Percentiles rank a stretch among this genome's conserved stretches.
Evolutionary conservation across 148 eudicot species (phyloP).

Genomic region (Chenopodium quinoa): DNA sequence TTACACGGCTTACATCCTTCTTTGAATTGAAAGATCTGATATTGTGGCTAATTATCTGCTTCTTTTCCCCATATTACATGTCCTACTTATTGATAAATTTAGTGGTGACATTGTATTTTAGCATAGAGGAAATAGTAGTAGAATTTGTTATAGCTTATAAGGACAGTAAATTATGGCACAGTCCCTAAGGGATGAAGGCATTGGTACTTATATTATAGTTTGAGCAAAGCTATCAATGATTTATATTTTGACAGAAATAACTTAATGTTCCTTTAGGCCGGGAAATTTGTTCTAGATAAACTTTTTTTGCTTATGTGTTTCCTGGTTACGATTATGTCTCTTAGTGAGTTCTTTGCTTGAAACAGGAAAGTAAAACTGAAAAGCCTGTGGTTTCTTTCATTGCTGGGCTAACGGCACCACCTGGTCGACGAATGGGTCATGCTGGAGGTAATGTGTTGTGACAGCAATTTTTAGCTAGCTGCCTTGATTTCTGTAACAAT

Average conservation of each 20-base stretch:
- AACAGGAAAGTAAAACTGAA: slow-evolving; percentile 94
- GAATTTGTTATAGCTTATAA: too few species aligned
- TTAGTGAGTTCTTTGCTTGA: slow-evolving; percentile 16
- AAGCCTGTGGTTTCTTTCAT: slow-evolving; percentile 97
- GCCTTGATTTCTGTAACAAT: neutral
- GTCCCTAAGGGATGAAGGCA: neutral
- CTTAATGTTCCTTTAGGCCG: neutral
- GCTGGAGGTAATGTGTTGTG: slow-evolving; percentile 75
- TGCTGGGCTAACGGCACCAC: slow-evolving; percentile 99
- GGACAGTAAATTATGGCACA: neutral
- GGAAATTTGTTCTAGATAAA: neutral
- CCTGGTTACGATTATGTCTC: neutral
- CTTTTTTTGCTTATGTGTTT: neutral
- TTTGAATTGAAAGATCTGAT: neutral
- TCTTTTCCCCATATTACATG: neutral
- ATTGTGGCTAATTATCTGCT: neutral
- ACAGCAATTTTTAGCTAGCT: neutral
- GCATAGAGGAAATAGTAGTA: too few species aligned
- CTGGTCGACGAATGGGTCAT: slow-evolving; percentile 98
- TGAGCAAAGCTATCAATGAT: neutral
- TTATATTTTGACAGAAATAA: neutral
- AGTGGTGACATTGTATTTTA: neutral
- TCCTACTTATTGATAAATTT: neutral
- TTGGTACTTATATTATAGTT: neutral
- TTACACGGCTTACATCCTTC: neutral